These are phyloP conservation scores for Wickerhamomyces sp. DNA, from an alignment of 1,139 yeast genomes.

Conservation along the genomic window DNA sequence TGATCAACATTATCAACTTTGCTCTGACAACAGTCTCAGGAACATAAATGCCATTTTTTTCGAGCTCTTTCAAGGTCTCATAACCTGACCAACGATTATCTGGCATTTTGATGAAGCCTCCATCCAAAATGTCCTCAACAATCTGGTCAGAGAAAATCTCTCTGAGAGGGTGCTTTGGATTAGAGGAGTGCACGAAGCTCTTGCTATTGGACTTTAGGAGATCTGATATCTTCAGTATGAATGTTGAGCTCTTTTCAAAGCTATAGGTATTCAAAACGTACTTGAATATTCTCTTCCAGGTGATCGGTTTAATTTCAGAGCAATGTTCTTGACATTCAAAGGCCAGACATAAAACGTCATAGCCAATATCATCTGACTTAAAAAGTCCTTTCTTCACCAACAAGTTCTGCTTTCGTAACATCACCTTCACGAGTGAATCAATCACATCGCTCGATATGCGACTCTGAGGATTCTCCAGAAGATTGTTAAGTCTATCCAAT, in stretches of 20 bases:
- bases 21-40: constrained; percentile 10
- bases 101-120: constrained; percentile 13
- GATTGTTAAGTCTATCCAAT: constrained; percentile 2
- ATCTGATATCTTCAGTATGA: constrained; percentile 3
- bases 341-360: constrained; percentile 5
- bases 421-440: constrained; percentile 3
- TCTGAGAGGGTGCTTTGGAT: constrained; percentile 10
- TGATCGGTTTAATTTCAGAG: constrained; percentile 4
- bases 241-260: constrained; percentile 1
- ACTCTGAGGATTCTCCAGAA: constrained; percentile 2
- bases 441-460: constrained; percentile 8
- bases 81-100: constrained; percentile 18
- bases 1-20: constrained; percentile 11
- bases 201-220: neutral
- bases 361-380: neutral
- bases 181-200: constrained; percentile 2
- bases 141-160: constrained; percentile 12
- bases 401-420: neutral
- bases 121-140: constrained; percentile 10
- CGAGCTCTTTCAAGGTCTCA: constrained; percentile 11
- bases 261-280: neutral
- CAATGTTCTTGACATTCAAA: constrained; percentile 6
- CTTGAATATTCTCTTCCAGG: constrained; percentile 6
- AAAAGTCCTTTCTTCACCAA: neutral
- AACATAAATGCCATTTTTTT: constrained; percentile 10